Base-by-base conservation (phyloP, 768 basidiomycete species). In the Auricularia auricula-judae region DNA sequence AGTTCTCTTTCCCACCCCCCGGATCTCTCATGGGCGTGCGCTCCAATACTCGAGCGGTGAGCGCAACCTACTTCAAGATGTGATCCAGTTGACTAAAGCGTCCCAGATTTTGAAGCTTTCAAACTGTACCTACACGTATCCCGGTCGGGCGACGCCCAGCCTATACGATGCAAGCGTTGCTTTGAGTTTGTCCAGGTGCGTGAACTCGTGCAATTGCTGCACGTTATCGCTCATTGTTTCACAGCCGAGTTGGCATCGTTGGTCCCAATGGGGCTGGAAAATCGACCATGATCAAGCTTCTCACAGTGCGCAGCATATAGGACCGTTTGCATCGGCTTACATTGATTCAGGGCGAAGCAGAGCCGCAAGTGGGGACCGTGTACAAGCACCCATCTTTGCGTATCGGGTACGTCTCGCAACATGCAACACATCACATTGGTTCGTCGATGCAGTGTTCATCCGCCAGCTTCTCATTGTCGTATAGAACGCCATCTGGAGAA, bases 1-100 rank as follows among this genome's bases (percentile, higher is more conserved):
- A 92, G 77, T 96, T 98, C 79, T 79, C 91, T 42, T 98, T 98
- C 84, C 95, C 95, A 43, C 83, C 93, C 34, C 95, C 95, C 51
- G 96, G 96, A 36, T 93, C 91, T 59, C 83, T 98, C 68, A 94
- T 98, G 91, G 95, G 96, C 63, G 95, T 98, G 65, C 85, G 95
- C 67, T 96, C 93, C 74, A 93, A 89, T 72, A 98, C 95, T 11
- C 86, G 95, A 62, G 93, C 95, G 3, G 56, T 59, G 8, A 33
- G 56, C 7, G 4, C 34, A 23, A 14, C 7, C 53, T 29, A n/a
- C 29, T 14, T 42, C 39, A 29, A 29, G 29, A 29, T 29, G 29
- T 29, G 29, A 29, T 29, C 29, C 29, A 29, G 29, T 29, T 29
- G 29, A 29, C 29, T 29, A 29, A 29, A 29, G 29, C 56, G 56